Percentiles rank a stretch among this genome's conserved stretches.
phyloP scores from a whole-genome alignment of 2,329 filamentous ascomycete species.

The Pyrenochaeta sp. region DNA sequence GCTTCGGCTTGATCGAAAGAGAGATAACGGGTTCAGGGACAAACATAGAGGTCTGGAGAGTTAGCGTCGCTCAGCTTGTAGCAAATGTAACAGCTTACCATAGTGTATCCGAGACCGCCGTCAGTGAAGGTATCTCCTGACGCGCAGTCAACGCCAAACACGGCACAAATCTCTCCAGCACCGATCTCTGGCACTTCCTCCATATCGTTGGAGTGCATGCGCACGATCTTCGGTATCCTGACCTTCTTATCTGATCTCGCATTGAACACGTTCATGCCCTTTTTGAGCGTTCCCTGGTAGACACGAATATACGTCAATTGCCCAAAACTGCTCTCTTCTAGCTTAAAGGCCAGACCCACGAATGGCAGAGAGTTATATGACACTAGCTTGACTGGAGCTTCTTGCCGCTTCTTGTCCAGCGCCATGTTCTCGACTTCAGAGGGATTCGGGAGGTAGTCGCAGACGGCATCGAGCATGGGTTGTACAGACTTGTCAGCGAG shows the following conservation, averaged over 20 bases:
- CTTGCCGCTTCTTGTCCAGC: conserved; percentile 80
- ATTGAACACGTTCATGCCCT: conserved; percentile 92
- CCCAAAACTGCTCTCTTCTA: conserved; percentile 98
- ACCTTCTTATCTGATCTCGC: conserved; percentile 95
- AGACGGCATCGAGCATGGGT: conserved; percentile 95
- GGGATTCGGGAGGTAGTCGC: conserved; percentile 94
- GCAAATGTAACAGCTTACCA: conserved; percentile 59
- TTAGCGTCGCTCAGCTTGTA: conserved; percentile 17
- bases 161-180: conserved; percentile 96
- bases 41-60: conserved; percentile 79
- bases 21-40: conserved; percentile 98
- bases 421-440: conserved; percentile 88
- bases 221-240: conserved; percentile 94
- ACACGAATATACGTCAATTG: conserved; percentile 98
- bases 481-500: conserved; percentile 94
- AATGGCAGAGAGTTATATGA: conserved; percentile 95
- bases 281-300: conserved; percentile 90
- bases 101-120: conserved; percentile 87
- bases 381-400: conserved; percentile 84
- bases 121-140: conserved; percentile 99
- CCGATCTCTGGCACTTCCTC: conserved; percentile 93
- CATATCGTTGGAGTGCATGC: conserved; percentile 99
- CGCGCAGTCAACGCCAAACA: conserved; percentile 97
- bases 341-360: conserved; percentile 95
- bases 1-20: conserved; percentile 95